A percentile compares a stretch with the other conserved stretches of the same genome.
These are phyloP conservation scores for Dothidotthia symphoricarpi DNA, from an alignment of 2,329 filamentous ascomycete species.

Conservation along the genomic window DNA sequence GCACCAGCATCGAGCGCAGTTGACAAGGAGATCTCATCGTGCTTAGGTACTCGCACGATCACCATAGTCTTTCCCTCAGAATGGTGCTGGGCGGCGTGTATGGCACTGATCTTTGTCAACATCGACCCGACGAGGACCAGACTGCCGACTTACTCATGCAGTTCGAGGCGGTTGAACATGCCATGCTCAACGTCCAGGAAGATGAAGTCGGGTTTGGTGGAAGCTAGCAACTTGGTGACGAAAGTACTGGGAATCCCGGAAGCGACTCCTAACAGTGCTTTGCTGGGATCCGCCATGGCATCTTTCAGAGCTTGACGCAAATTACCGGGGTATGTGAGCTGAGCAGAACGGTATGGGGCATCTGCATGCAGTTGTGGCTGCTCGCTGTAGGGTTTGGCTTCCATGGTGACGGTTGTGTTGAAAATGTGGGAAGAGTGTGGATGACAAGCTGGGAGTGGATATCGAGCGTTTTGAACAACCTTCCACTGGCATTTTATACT, in stretches of 20 bases:
- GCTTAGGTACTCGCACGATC: constrained; percentile 25
- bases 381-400: constrained; percentile 21
- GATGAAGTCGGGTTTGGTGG: constrained; percentile 29
- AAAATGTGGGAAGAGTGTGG: background rate
- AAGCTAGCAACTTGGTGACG: constrained; percentile 27
- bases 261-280: constrained; percentile 26
- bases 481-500: constrained; percentile 1
- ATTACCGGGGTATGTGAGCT: constrained; percentile 26
- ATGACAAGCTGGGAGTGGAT: background rate
- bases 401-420: constrained; percentile 10
- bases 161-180: constrained; percentile 26
- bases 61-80: constrained; percentile 24
- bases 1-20: constrained; percentile 29
- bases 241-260: constrained; percentile 28
- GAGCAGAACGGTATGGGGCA: constrained; percentile 22
- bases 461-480: background rate
- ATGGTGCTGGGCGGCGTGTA: constrained; percentile 29
- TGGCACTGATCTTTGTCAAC: constrained; percentile 14
- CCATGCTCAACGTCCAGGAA: constrained; percentile 31
- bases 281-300: constrained; percentile 21
- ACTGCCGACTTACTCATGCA: constrained; percentile 22
- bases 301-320: constrained; percentile 22
- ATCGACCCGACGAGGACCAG: background rate
- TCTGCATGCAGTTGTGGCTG: constrained; percentile 23
- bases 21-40: constrained; percentile 22